Evolutionary conservation across 2,329 filamentous ascomycete genomes (phyloP).

Genomic region (Botrytis fragariae): DNA sequence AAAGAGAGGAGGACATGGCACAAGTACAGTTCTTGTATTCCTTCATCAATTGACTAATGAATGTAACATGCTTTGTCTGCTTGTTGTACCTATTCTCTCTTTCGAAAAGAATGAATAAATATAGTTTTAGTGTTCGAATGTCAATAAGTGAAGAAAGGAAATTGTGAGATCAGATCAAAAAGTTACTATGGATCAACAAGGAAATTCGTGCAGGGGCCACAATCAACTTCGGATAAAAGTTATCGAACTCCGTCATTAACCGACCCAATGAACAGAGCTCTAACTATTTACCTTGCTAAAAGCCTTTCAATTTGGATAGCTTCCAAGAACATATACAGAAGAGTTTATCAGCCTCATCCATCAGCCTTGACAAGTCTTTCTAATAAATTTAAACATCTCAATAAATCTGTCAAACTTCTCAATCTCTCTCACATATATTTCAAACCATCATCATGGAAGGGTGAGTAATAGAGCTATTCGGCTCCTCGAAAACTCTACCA

Average conservation of each 20-base stretch:
- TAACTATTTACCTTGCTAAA: constrained; percentile 11
- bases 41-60: background rate
- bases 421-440: background rate
- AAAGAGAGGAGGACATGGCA: background rate
- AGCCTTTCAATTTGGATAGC: constrained; percentile 12
- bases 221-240: constrained; percentile 9
- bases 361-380: constrained; percentile 17
- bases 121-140: background rate
- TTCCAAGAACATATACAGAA: constrained; percentile 8
- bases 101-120: background rate
- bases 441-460: constrained; percentile 34
- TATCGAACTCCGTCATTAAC: background rate
- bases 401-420: background rate
- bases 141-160: background rate
- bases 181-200: background rate
- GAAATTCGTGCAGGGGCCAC: background rate
- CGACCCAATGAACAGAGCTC: constrained; percentile 11
- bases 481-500: background rate
- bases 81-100: background rate
- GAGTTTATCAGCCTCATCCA: constrained; percentile 21
- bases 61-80: background rate
- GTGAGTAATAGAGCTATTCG: constrained; percentile 25
- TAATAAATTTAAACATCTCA: background rate
- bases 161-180: background rate
- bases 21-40: background rate